phyloP scores from a whole-genome alignment of 2,329 filamentous ascomycete species.

The Penicillium sp. region DNA sequence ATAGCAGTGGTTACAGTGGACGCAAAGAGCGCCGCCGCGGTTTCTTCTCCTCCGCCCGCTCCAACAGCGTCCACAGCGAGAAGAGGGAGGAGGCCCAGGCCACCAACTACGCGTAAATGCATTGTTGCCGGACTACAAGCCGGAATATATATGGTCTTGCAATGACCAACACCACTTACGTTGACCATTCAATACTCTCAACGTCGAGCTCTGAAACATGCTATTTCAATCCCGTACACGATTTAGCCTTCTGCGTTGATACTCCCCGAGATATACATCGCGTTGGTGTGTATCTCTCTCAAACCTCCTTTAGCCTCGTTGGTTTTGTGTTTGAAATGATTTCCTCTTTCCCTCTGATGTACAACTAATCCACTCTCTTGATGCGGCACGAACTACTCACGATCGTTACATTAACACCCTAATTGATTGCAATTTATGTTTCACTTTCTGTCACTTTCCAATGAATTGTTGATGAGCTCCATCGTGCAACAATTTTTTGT shows the following conservation, averaged over 20 bases:
- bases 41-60: conserved; percentile 36
- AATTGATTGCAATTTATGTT: not conserved
- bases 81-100: conserved; percentile 23
- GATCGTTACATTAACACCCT: conserved; percentile 19
- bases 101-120: conserved; percentile 22
- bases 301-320: conserved; percentile 5
- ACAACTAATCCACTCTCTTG: conserved; percentile 15
- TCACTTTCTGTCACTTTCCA: not conserved
- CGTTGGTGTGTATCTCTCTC: conserved; percentile 7
- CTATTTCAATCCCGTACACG: not conserved
- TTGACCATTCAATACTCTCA: not conserved
- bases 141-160: not conserved
- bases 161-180: not conserved
- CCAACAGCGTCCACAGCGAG: conserved; percentile 29
- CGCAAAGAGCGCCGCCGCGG: conserved; percentile 39
- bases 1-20: conserved; percentile 34
- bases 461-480: conserved; percentile 15
- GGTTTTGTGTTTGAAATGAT: conserved; percentile 1
- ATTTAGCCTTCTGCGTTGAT: conserved; percentile 13
- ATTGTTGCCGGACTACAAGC: not conserved
- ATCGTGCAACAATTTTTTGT: conserved; percentile 7
- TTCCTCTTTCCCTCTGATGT: not conserved
- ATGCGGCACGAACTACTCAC: conserved; percentile 24
- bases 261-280: conserved; percentile 9
- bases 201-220: not conserved